These are phyloP conservation scores for Hypoxylon trugodes DNA, from an alignment of 495 filamentous ascomycete genomes.

Conservation along the genomic window DNA sequence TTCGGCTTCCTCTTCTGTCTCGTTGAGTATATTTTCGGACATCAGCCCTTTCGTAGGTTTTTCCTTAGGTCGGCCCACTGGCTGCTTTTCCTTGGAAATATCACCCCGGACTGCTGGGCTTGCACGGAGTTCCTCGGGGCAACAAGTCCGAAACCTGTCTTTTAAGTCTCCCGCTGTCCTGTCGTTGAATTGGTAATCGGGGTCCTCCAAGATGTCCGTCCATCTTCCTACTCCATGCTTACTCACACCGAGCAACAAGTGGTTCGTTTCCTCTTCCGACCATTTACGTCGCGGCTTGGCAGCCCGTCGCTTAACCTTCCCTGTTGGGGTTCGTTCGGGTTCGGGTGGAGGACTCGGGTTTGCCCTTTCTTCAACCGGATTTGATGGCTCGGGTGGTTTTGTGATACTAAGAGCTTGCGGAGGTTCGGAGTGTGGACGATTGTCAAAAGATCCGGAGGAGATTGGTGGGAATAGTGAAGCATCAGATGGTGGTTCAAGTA, in stretches of 20 bases:
- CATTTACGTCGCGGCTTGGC: slow-evolving; percentile 69
- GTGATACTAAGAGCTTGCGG: slow-evolving; percentile 49
- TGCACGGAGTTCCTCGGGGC: slow-evolving; percentile 64
- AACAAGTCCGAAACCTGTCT: slow-evolving; percentile 83
- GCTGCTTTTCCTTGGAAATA: slow-evolving; percentile 20
- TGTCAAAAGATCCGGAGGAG: slow-evolving; percentile 60
- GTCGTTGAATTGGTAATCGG: slow-evolving; percentile 76
- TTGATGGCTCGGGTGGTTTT: slow-evolving; percentile 41
- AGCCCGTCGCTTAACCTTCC: slow-evolving; percentile 52
- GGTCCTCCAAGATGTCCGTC: slow-evolving; percentile 82
- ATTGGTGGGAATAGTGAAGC: slow-evolving; percentile 78
- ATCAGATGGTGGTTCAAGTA: slow-evolving; percentile 79
- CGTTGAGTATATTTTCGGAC: slow-evolving; percentile 58
- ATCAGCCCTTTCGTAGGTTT: slow-evolving; percentile 48
- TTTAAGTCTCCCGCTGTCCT: slow-evolving; percentile 84
- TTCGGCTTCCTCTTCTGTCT: slow-evolving; percentile 45
- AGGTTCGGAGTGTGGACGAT: slow-evolving; percentile 44
- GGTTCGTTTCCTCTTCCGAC: slow-evolving; percentile 84
- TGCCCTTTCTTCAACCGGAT: slow-evolving; percentile 40
- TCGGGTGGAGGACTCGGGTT: slow-evolving; percentile 41
- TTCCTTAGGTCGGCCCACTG: slow-evolving; percentile 31
- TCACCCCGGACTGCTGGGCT: slow-evolving; percentile 33
- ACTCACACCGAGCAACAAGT: slow-evolving; percentile 77
- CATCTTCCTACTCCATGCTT: slow-evolving; percentile 88
- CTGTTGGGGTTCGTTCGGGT: slow-evolving; percentile 41